Evolutionary conservation across 306 rosid genomes (phyloP).

Genomic region (Canavalia ensiformis): DNA sequence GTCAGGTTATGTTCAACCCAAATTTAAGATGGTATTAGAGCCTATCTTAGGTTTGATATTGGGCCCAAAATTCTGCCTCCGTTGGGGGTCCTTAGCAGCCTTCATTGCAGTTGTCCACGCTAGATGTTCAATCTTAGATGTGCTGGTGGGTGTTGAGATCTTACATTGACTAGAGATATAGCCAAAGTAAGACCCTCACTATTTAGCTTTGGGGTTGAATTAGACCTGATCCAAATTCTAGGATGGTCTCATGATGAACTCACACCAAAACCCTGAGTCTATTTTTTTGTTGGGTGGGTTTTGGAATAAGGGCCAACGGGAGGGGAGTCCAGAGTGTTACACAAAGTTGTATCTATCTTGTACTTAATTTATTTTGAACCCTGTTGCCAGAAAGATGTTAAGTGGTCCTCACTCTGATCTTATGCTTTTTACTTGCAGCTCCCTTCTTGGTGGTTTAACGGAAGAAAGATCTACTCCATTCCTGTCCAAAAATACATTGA

Average conservation of each 20-base stretch:
- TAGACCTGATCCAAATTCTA: too few relatives aligned
- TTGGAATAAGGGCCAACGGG: background rate
- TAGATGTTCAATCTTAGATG: too few relatives aligned
- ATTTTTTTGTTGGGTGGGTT: conserved; percentile 22
- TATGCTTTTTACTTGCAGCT: conserved; percentile 61
- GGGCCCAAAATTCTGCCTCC: too few relatives aligned
- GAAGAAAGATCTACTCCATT: conserved; percentile 64
- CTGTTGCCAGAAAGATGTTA: conserved; percentile 9
- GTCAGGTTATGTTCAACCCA: too few relatives aligned
- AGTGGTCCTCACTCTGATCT: conserved; percentile 44
- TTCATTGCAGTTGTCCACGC: too few relatives aligned
- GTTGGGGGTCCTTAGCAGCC: too few relatives aligned
- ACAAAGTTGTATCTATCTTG: conserved; percentile 20
- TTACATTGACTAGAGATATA: too few relatives aligned
- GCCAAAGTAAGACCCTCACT: too few relatives aligned
- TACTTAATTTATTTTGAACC: conserved; percentile 41
- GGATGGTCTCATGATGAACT: background rate
- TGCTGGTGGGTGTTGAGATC: too few relatives aligned
- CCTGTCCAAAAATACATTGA: conserved; percentile 70
- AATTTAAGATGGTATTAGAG: too few relatives aligned
- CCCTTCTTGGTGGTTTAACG: conserved; percentile 83
- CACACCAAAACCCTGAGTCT: conserved; percentile 7
- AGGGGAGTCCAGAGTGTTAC: conserved; percentile 15
- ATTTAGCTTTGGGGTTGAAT: too few relatives aligned
- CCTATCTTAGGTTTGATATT: too few relatives aligned